Evolutionary conservation across 768 basidiomycete genomes (phyloP).

Genomic region (Xerocomus spinulosus): DNA sequence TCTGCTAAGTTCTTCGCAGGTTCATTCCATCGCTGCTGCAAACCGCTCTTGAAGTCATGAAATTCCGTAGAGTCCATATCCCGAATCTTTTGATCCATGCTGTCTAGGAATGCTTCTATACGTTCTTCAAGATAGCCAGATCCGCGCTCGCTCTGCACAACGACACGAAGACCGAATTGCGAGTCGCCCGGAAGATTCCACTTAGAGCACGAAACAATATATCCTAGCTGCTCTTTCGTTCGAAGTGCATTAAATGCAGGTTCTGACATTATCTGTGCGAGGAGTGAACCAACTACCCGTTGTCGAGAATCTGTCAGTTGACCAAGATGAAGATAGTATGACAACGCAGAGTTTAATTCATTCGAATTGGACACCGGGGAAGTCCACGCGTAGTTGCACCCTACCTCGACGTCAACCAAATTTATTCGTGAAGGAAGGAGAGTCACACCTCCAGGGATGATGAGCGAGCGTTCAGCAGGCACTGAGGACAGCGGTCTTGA

Average conservation of each 20-base stretch:
- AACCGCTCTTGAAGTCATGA: conserved; percentile 65
- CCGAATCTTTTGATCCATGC: conserved; percentile 63
- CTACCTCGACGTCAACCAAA: conserved; percentile 37
- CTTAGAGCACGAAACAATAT: conserved; percentile 67
- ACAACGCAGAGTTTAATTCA: conserved; percentile 81
- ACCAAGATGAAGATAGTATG: conserved; percentile 83
- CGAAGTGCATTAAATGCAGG: conserved; percentile 88
- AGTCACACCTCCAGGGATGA: conserved; percentile 64
- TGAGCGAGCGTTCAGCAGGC: conserved; percentile 46
- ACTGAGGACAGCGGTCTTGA: conserved; percentile 40
- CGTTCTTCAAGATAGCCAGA: conserved; percentile 80
- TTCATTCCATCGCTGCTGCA: conserved; percentile 81
- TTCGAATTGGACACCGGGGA: conserved; percentile 71
- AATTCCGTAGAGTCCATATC: conserved; percentile 73
- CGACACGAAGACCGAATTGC: conserved; percentile 71
- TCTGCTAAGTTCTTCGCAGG: conserved; percentile 84
- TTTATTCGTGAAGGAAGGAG: not conserved
- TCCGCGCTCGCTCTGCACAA: conserved; percentile 84
- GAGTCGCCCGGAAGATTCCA: conserved; percentile 60
- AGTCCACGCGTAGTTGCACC: conserved; percentile 64
- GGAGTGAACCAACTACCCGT: conserved; percentile 65
- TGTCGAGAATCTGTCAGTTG: conserved; percentile 55
- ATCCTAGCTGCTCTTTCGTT: conserved; percentile 94
- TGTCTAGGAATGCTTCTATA: conserved; percentile 81
- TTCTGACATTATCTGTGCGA: conserved; percentile 83